phyloP scores from a whole-genome alignment of 345 rosid species.

The Jatropha curcas region DNA sequence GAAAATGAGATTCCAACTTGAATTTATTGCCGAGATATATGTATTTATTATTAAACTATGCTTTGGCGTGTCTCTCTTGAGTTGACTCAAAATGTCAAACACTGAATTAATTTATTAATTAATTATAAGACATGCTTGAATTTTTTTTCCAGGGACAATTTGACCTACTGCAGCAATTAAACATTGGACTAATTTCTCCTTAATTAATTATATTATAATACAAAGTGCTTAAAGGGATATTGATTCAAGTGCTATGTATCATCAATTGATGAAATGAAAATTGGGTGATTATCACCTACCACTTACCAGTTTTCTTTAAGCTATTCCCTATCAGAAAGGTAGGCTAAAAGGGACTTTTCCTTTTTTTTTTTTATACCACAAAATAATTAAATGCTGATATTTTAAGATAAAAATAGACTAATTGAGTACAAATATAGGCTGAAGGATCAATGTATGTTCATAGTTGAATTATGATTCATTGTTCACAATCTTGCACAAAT shows the following conservation, averaged over 20 bases:
- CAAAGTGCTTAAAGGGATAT: not conserved
- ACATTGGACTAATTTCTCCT: not conserved
- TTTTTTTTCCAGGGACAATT: not conserved
- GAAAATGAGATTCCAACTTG: too few relatives aligned
- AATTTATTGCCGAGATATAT: too few relatives aligned
- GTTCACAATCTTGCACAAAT: conserved; percentile 4
- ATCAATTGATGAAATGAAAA: conserved; percentile 1
- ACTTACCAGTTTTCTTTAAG: not conserved
- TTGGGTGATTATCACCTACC: conserved; percentile 4
- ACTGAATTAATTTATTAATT: too few relatives aligned
- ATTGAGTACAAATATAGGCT: not conserved
- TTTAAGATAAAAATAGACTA: conserved; percentile 2
- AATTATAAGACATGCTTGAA: not conserved
- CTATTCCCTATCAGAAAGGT: conserved; percentile 3
- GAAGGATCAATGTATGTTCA: conserved; percentile 1
- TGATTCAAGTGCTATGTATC: not conserved
- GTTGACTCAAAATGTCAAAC: conserved; percentile 1
- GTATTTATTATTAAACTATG: too few relatives aligned
- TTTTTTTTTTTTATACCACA: conserved; percentile 5
- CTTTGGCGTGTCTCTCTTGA: too few relatives aligned
- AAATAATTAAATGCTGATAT: conserved; percentile 1
- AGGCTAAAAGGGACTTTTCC: conserved; percentile 15
- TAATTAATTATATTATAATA: not conserved
- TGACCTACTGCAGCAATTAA: conserved; percentile 16
- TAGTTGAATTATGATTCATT: conserved; percentile 21